phyloP scores from a whole-genome alignment of 805 yeast species.

The Cyberlindnera maritima region DNA sequence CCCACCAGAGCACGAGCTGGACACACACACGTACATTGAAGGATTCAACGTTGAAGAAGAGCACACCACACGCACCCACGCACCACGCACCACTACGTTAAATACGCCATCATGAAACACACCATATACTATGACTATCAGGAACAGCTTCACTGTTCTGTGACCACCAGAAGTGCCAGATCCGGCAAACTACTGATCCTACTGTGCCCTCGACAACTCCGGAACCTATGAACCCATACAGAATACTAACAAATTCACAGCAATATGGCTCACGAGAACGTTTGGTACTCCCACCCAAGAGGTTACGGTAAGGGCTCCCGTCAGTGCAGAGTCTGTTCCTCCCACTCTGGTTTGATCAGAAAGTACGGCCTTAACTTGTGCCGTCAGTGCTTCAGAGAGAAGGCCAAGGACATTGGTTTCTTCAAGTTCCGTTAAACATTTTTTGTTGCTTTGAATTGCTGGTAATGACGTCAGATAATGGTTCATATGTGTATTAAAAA shows the following conservation, averaged over 20 bases:
- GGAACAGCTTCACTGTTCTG: neutral
- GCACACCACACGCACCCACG: no score
- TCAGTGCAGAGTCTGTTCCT: slow-evolving; percentile 98
- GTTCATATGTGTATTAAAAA: slow-evolving; percentile 23
- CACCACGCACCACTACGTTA: no score
- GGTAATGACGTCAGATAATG: slow-evolving; percentile 19
- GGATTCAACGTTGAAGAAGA: no score
- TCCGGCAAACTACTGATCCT: neutral
- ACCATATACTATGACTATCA: no score
- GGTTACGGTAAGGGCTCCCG: slow-evolving; percentile 99
- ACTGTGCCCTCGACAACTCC: neutral
- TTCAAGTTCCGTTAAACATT: slow-evolving; percentile 87
- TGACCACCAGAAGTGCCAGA: neutral
- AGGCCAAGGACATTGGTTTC: slow-evolving; percentile 98
- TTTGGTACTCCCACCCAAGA: slow-evolving; percentile 99
- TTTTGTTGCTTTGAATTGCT: slow-evolving; percentile 3
- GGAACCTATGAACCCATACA: neutral
- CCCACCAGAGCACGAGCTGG: neutral
- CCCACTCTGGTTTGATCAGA: slow-evolving; percentile 99
- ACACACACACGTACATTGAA: no score
- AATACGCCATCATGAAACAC: no score
- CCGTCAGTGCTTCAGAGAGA: slow-evolving; percentile 99
- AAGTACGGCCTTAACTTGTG: slow-evolving; percentile 99
- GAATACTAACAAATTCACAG: slow-evolving; percentile 31
- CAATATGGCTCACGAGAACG: slow-evolving; percentile 99